Evolutionary conservation across 2,329 filamentous ascomycete genomes (phyloP).

Genomic region (Neofusicoccum kwambonambiense): DNA sequence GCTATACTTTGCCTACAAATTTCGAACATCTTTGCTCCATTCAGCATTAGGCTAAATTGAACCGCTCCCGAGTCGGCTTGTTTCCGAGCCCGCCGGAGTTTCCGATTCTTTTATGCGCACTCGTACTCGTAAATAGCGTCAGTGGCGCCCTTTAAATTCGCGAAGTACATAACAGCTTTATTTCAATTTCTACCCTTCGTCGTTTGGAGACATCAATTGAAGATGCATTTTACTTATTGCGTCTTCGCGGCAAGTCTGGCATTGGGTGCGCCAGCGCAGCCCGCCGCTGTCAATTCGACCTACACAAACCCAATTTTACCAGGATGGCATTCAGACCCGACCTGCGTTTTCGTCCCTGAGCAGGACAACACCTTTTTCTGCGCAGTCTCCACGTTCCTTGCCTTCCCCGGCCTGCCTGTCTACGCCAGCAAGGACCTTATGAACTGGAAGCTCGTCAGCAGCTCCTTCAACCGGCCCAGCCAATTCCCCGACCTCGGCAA

Average conservation of each 20-base stretch:
- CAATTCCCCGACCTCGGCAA: conserved; percentile 19
- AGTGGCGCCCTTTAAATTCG: too few species aligned
- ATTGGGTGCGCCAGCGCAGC: background rate
- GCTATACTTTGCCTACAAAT: background rate
- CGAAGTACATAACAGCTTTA: too few species aligned
- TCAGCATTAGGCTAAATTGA: background rate
- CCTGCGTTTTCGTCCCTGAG: conserved; percentile 40
- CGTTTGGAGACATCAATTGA: background rate
- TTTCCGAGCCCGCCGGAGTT: background rate
- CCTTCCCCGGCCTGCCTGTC: conserved; percentile 46
- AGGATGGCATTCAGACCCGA: conserved; percentile 47
- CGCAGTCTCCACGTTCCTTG: conserved; percentile 44
- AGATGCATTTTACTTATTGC: background rate
- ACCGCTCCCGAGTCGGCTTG: background rate
- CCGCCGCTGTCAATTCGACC: conserved; percentile 22
- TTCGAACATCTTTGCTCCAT: background rate
- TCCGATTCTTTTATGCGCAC: background rate
- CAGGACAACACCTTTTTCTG: conserved; percentile 40
- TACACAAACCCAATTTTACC: conserved; percentile 40
- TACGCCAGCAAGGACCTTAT: conserved; percentile 46
- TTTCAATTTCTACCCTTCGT: too few species aligned
- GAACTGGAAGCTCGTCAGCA: conserved; percentile 38
- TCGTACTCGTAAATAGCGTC: too few species aligned
- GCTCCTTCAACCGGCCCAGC: conserved; percentile 20
- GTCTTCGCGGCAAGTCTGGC: background rate